Evolutionary conservation across 495 filamentous ascomycete genomes (phyloP).

Genomic region (Paragyromitra xinjiangensis): DNA sequence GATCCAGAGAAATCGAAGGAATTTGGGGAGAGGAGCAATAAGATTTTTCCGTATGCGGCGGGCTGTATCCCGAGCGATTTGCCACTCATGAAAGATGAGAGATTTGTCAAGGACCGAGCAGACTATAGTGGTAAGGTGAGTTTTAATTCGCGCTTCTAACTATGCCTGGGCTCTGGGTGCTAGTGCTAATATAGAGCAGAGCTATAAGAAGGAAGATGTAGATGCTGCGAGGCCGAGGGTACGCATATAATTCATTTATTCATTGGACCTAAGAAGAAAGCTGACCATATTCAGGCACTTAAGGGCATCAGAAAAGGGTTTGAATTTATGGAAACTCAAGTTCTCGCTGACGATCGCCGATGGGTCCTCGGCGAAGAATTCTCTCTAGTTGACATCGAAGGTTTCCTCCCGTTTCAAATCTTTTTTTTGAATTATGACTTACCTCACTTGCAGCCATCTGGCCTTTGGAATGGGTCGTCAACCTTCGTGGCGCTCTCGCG

Average conservation of each 20-base stretch:
- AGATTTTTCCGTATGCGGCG: slow-evolving; percentile 63
- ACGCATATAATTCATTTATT: background rate
- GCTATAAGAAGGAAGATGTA: slow-evolving; percentile 57
- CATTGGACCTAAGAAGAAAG: background rate
- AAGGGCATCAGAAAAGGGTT: slow-evolving; percentile 60
- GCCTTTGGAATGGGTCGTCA: slow-evolving; percentile 68
- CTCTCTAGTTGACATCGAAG: slow-evolving; percentile 68
- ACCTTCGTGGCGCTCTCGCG: slow-evolving; percentile 63
- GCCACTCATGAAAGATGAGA: slow-evolving; percentile 63
- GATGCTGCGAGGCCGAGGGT: slow-evolving; percentile 47
- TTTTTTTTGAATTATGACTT: background rate
- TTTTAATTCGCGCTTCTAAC: background rate
- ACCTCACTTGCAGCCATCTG: slow-evolving; percentile 61
- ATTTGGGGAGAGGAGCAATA: slow-evolving; percentile 60
- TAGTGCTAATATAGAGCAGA: slow-evolving; percentile 30
- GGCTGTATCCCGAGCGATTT: slow-evolving; percentile 63
- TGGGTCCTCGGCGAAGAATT: slow-evolving; percentile 66
- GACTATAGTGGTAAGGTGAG: slow-evolving; percentile 59
- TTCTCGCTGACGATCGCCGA: slow-evolving; percentile 66
- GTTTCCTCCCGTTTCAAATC: slow-evolving; percentile 36
- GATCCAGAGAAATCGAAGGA: slow-evolving; percentile 52
- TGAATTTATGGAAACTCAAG: slow-evolving; percentile 63
- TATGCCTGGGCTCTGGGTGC: slow-evolving; percentile 1
- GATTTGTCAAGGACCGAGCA: slow-evolving; percentile 66
- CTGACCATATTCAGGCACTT: slow-evolving; percentile 61